Evolutionary conservation across 2,329 filamentous ascomycete species (phyloP).

Genomic region (Hymenoscyphus fructigenus): DNA sequence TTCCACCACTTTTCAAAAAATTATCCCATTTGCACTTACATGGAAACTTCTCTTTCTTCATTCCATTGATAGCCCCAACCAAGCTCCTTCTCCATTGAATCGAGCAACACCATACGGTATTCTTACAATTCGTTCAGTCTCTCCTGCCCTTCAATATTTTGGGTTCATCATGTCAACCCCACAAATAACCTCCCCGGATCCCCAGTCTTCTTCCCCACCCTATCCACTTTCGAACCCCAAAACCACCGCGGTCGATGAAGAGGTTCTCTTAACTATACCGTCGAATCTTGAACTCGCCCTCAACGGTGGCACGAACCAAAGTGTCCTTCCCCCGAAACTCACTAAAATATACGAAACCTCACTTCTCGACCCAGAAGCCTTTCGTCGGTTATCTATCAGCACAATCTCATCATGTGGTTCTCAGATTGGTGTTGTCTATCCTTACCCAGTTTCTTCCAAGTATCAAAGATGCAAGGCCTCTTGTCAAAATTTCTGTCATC

Average conservation of each 20-base stretch:
- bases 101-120: not conserved
- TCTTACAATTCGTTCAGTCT: not conserved
- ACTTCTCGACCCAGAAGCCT: slow-evolving; percentile 36
- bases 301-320: slow-evolving; percentile 25
- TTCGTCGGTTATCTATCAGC: slow-evolving; percentile 44
- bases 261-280: slow-evolving; percentile 29
- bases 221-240: slow-evolving; percentile 17
- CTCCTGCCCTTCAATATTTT: not conserved
- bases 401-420: slow-evolving; percentile 40
- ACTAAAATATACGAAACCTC: slow-evolving; percentile 22
- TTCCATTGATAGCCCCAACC: not conserved
- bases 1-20: not conserved
- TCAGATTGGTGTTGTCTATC: slow-evolving; percentile 23
- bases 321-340: slow-evolving; percentile 20
- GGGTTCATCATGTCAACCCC: slow-evolving; percentile 15
- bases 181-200: slow-evolving; percentile 7
- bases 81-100: not conserved
- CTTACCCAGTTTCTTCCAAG: slow-evolving; percentile 17
- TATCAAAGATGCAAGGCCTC: slow-evolving; percentile 12
- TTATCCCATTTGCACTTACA: not conserved
- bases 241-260: slow-evolving; percentile 10
- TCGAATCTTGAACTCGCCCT: slow-evolving; percentile 32
- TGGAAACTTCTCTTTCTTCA: not conserved
- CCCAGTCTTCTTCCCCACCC: slow-evolving; percentile 13
- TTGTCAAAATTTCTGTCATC: slow-evolving; percentile 50